A percentile compares a stretch with the other conserved stretches of the same genome.
These are phyloP conservation scores for Aspergillaceae sp. DNA, from an alignment of 2,329 filamentous ascomycete genomes.

Conservation along the genomic window DNA sequence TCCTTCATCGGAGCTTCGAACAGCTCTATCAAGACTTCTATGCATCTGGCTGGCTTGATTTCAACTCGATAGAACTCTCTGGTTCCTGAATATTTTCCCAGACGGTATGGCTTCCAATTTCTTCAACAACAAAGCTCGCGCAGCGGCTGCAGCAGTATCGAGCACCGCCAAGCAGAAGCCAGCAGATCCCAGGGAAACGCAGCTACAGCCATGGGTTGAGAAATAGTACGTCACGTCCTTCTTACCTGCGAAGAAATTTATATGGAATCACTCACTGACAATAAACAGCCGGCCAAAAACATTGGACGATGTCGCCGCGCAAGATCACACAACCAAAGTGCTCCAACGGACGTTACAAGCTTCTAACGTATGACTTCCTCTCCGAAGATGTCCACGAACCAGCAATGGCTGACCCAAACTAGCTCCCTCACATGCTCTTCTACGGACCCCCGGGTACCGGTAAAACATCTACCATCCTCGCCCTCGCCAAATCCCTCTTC, in stretches of 20 bases:
- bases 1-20: background rate
- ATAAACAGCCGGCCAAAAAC: slow-evolving; percentile 73
- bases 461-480: slow-evolving; percentile 96
- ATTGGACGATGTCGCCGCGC: slow-evolving; percentile 87
- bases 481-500: slow-evolving; percentile 93
- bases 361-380: slow-evolving; percentile 58
- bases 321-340: slow-evolving; percentile 93
- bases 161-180: slow-evolving; percentile 59
- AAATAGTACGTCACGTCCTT: slow-evolving; percentile 64
- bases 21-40: background rate
- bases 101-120: slow-evolving; percentile 63
- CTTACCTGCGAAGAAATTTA: background rate
- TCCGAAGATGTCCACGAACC: background rate
- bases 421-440: slow-evolving; percentile 98
- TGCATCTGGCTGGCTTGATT: background rate
- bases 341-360: slow-evolving; percentile 89
- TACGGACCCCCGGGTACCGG: slow-evolving; percentile 96
- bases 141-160: slow-evolving; percentile 63
- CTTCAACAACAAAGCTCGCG: slow-evolving; percentile 87
- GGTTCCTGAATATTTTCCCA: background rate
- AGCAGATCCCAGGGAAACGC: slow-evolving; percentile 53
- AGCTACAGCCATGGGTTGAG: slow-evolving; percentile 82
- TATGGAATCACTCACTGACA: slow-evolving; percentile 1
- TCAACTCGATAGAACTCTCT: background rate
- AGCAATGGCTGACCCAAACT: background rate